Conservation (phyloP, 2,329 filamentous ascomycete genomes). For the Onygenales sp. region DNA sequence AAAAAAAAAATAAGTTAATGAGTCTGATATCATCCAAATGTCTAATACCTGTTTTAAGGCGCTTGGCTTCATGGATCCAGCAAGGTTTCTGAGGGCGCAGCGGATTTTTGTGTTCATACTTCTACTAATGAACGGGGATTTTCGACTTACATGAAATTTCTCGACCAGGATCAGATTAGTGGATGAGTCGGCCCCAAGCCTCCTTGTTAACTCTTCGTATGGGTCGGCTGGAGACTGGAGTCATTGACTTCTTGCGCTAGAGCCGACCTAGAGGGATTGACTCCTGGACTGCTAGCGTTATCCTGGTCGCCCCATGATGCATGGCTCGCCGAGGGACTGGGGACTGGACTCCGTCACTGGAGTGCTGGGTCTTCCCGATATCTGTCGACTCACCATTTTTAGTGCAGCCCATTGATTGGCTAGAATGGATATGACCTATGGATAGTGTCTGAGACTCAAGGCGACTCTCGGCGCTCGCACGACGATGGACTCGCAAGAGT, state of each 20-base stretch:
- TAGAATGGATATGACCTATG: neutral
- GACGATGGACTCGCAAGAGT: neutral
- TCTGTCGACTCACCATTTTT: neutral
- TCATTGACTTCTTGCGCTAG: neutral
- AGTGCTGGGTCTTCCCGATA: constrained; percentile 1
- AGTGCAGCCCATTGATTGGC: neutral
- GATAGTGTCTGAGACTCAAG: neutral
- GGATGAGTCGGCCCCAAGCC: neutral
- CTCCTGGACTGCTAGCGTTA: neutral
- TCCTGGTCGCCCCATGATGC: neutral
- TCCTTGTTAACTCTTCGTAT: neutral
- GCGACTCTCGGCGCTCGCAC: neutral
- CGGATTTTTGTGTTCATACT: too few relatives aligned
- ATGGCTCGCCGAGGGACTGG: neutral
- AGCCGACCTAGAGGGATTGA: neutral
- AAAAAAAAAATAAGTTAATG: neutral
- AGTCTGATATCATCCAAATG: too few relatives aligned
- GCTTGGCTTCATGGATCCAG: neutral
- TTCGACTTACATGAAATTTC: neutral
- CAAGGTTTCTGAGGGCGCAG: too few relatives aligned
- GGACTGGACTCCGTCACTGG: neutral
- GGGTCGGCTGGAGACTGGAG: neutral
- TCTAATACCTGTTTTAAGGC: neutral
- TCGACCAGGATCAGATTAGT: neutral
- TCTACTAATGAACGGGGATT: neutral